A percentile compares a stretch with the other conserved stretches of the same genome.
Conservation (phyloP, 116 monocot species). For the Cymodocea nodosa region DNA sequence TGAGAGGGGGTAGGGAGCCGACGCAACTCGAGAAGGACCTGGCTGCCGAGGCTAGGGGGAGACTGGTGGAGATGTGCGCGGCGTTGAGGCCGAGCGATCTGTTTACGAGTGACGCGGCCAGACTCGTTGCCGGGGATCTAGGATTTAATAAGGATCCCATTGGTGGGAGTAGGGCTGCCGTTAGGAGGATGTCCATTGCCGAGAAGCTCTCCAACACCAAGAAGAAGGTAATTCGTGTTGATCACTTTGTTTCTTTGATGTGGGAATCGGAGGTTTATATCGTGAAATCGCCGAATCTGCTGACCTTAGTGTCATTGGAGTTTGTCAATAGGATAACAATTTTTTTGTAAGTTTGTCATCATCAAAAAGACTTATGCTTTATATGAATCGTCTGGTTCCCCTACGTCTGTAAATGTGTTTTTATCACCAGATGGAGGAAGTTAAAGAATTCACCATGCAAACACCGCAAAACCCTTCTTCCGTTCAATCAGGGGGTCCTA, state of each 20-base stretch:
- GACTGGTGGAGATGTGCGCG: constrained; percentile 40
- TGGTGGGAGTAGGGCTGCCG: constrained; percentile 15
- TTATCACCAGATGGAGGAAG: constrained; percentile 9
- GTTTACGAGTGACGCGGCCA: constrained; percentile 70
- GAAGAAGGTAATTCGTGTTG: constrained; percentile 38
- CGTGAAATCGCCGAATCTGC: background rate
- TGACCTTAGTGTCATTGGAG: background rate
- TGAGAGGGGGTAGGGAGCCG: constrained; percentile 68
- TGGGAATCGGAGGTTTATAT: background rate
- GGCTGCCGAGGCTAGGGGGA: constrained; percentile 61
- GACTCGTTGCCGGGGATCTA: constrained; percentile 68
- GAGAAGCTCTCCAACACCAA: constrained; percentile 61
- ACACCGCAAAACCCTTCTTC: background rate
- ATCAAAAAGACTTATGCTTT: background rate
- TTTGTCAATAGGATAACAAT: background rate
- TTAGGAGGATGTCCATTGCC: constrained; percentile 52
- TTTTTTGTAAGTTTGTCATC: background rate
- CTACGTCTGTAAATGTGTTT: background rate
- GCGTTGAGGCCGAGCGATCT: constrained; percentile 56
- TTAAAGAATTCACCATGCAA: background rate
- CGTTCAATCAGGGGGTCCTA: background rate
- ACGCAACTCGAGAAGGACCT: constrained; percentile 53
- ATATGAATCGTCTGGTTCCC: background rate
- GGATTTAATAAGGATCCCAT: constrained; percentile 66
- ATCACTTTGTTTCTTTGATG: background rate